A percentile compares a stretch with the other conserved stretches of the same genome.
Evolutionary conservation across 73 alveolate species (phyloP).

Genomic region (Paramecium caudatum): DNA sequence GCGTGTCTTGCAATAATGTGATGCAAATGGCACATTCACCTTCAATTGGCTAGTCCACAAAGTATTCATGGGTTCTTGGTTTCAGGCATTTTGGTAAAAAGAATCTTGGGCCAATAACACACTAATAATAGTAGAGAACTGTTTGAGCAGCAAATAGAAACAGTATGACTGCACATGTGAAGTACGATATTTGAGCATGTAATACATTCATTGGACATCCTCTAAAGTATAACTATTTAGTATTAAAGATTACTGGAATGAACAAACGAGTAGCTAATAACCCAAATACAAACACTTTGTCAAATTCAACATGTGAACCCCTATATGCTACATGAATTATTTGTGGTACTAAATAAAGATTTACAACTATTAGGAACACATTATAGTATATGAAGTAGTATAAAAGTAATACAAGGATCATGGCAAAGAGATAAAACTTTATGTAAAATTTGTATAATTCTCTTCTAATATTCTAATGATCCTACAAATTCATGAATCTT

Average conservation of each 20-base stretch:
- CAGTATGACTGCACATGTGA: slow-evolving; percentile 24
- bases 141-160: not conserved
- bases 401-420: slow-evolving; percentile 9
- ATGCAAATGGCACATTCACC: slow-evolving; percentile 76
- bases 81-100: slow-evolving; percentile 41
- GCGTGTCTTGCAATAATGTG: not conserved
- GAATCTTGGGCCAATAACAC: slow-evolving; percentile 54
- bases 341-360: slow-evolving; percentile 62
- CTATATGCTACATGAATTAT: slow-evolving; percentile 61
- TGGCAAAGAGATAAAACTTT: slow-evolving; percentile 29
- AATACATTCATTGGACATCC: slow-evolving; percentile 65
- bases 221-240: slow-evolving; percentile 60
- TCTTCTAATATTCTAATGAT: slow-evolving; percentile 4
- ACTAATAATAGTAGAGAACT: slow-evolving; percentile 27
- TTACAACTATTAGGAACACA: not conserved
- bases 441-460: slow-evolving; percentile 41
- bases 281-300: slow-evolving; percentile 68
- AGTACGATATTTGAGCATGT: not conserved
- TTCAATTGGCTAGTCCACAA: slow-evolving; percentile 1
- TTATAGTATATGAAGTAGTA: slow-evolving; percentile 2
- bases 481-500: not conserved
- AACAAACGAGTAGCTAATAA: slow-evolving; percentile 66
- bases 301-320: slow-evolving; percentile 68
- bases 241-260: slow-evolving; percentile 28
- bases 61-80: slow-evolving; percentile 40